Evolutionary conservation across 2,329 filamentous ascomycete genomes (phyloP).

Genomic region (Aspergillus neotritici): DNA sequence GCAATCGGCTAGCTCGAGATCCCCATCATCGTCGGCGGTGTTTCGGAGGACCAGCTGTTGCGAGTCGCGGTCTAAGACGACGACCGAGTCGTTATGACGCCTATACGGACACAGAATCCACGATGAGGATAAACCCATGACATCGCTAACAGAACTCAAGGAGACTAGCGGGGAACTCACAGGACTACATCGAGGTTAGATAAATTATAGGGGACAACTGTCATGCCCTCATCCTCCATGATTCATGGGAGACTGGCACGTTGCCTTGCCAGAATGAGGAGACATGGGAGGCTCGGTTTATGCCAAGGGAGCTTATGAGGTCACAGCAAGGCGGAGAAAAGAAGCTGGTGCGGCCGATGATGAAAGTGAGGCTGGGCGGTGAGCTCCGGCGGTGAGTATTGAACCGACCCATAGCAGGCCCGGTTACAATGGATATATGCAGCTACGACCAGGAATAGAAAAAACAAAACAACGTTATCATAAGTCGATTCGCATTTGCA

Average conservation of each 20-base stretch:
- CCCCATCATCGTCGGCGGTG: constrained; percentile 43
- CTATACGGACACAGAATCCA: constrained; percentile 43
- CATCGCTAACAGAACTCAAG: no score
- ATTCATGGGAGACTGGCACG: constrained; percentile 12
- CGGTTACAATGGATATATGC: no score
- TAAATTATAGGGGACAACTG: constrained; percentile 39
- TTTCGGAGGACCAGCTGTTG: constrained; percentile 77
- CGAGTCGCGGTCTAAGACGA: constrained; percentile 81
- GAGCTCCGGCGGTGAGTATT: constrained; percentile 17
- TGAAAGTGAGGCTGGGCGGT: constrained; percentile 12
- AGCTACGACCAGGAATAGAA: no score
- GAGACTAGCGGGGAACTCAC: constrained; percentile 23
- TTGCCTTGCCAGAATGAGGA: constrained; percentile 8
- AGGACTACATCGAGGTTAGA: constrained; percentile 42
- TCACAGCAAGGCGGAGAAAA: not conserved
- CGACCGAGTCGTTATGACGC: constrained; percentile 85
- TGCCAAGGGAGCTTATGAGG: constrained; percentile 5
- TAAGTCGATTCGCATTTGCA: no score
- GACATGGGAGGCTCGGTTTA: constrained; percentile 1
- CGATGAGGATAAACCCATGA: no score
- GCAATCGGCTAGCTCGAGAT: constrained; percentile 63
- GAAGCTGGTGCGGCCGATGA: constrained; percentile 4
- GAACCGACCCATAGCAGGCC: no score
- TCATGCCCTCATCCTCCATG: constrained; percentile 38
- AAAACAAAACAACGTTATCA: no score